These are phyloP conservation scores for Ustilago tritici DNA, from an alignment of 1,284 basidiomycete genomes.

Conservation along the genomic window DNA sequence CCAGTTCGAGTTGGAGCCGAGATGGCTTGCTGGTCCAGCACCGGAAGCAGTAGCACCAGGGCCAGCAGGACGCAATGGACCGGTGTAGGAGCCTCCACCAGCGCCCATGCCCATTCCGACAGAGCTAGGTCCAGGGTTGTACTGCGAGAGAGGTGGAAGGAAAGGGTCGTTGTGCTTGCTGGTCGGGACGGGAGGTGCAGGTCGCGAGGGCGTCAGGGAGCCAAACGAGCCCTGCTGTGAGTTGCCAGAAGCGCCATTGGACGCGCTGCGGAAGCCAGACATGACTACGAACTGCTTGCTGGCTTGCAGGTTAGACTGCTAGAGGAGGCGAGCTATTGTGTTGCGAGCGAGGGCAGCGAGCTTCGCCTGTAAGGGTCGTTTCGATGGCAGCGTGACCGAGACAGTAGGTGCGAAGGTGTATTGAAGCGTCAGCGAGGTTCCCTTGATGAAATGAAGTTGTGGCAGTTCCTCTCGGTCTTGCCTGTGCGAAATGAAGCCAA, in stretches of 20 bases:
- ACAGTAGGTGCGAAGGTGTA: background rate
- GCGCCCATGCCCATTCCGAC: constrained; percentile 40
- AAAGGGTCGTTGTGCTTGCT: constrained; percentile 55
- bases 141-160: constrained; percentile 57
- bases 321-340: background rate
- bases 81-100: constrained; percentile 63
- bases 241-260: constrained; percentile 23
- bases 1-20: constrained; percentile 39
- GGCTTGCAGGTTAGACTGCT: background rate
- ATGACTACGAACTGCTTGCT: constrained; percentile 17
- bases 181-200: constrained; percentile 60
- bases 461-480: background rate
- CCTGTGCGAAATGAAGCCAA: background rate
- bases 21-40: constrained; percentile 30
- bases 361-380: background rate
- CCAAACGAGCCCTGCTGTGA: constrained; percentile 41
- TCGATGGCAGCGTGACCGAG: background rate
- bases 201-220: constrained; percentile 61
- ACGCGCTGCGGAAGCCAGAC: constrained; percentile 45
- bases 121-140: constrained; percentile 37
- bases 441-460: background rate
- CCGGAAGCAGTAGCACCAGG: constrained; percentile 46
- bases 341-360: background rate
- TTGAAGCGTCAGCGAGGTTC: background rate
- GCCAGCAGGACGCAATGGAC: constrained; percentile 59